A percentile compares a stretch with the other conserved stretches of the same genome.
These are phyloP conservation scores for Saccharomycopsis fermentans DNA, from an alignment of 805 yeast genomes.

Conservation along the genomic window DNA sequence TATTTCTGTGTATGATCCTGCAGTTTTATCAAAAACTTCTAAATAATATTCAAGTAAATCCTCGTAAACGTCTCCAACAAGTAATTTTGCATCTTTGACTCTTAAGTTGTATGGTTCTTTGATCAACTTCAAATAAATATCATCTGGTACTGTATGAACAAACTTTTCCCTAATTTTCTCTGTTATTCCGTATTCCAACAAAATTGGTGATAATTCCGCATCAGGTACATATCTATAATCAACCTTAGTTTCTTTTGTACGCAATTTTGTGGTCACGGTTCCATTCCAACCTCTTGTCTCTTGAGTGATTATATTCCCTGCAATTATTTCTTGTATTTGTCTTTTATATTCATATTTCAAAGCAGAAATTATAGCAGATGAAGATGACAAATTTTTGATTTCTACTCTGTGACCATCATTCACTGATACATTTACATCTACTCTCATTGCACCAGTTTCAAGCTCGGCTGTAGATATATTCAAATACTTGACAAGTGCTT, in stretches of 20 bases:
- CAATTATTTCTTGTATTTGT: constrained; percentile 43
- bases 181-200: constrained; percentile 35
- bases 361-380: constrained; percentile 71
- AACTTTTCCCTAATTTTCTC: constrained; percentile 28
- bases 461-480: constrained; percentile 81
- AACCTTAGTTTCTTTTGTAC: constrained; percentile 70
- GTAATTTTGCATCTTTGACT: constrained; percentile 65
- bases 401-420: constrained; percentile 64
- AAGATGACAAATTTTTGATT: constrained; percentile 79
- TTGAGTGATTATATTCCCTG: constrained; percentile 26
- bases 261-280: constrained; percentile 46
- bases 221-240: constrained; percentile 96
- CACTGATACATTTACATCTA: constrained; percentile 87
- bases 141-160: constrained; percentile 58
- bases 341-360: constrained; percentile 62
- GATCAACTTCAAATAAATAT: constrained; percentile 36
- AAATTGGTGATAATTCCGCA: constrained; percentile 65
- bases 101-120: constrained; percentile 44
- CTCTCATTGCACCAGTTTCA: constrained; percentile 91
- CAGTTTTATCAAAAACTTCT: constrained; percentile 28
- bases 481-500: constrained; percentile 54
- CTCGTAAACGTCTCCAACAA: constrained; percentile 27
- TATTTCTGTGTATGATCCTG: constrained; percentile 15
- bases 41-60: constrained; percentile 45
- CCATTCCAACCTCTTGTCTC: constrained; percentile 97